Conservation (phyloP, 139 green algal genomes). For the Penium margaritaceum region DNA sequence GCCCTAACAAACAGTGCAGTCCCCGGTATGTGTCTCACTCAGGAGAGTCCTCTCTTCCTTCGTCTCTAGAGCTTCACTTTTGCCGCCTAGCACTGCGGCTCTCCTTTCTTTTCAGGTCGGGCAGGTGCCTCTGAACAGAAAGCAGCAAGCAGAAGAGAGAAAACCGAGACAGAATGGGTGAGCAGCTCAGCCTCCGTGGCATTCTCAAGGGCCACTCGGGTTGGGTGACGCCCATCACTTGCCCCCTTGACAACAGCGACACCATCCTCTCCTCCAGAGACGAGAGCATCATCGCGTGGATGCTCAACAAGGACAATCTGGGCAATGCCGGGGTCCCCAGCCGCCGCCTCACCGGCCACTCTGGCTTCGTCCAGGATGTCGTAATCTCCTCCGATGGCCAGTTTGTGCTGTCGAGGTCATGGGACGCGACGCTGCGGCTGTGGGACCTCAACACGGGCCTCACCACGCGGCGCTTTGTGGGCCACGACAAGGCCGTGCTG, state of each 20-base stretch:
- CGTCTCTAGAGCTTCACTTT: too few relatives aligned
- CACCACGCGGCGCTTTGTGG: conserved; percentile 94
- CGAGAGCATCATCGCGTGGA: conserved; percentile 94
- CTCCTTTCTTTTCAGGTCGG: too few relatives aligned
- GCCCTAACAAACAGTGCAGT: too few relatives aligned
- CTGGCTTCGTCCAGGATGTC: conserved; percentile 96
- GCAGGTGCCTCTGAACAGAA: too few relatives aligned
- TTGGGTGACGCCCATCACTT: conserved; percentile 86
- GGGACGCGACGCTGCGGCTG: conserved; percentile 95
- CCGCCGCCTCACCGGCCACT: conserved; percentile 66
- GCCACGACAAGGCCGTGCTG: conserved; percentile 98
- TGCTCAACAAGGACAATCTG: conserved; percentile 67
- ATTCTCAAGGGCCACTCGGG: conserved; percentile 58
- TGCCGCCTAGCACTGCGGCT: too few relatives aligned
- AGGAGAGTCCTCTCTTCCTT: too few relatives aligned
- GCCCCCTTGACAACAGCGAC: conserved; percentile 83
- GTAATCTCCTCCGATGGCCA: conserved; percentile 97
- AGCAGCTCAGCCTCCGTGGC: conserved; percentile 70
- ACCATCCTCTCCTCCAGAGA: conserved; percentile 90
- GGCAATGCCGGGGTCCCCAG: conserved; percentile 70
- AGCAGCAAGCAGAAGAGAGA: too few relatives aligned
- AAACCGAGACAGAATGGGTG: too few relatives aligned
- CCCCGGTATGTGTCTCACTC: too few relatives aligned
- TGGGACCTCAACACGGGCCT: conserved; percentile 95
- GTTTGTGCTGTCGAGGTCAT: conserved; percentile 93